Percentiles rank a stretch among this genome's conserved stretches.
These are phyloP conservation scores for Pseudoperonospora humuli DNA, from an alignment of 352 stramenopile genomes.

Conservation along the genomic window DNA sequence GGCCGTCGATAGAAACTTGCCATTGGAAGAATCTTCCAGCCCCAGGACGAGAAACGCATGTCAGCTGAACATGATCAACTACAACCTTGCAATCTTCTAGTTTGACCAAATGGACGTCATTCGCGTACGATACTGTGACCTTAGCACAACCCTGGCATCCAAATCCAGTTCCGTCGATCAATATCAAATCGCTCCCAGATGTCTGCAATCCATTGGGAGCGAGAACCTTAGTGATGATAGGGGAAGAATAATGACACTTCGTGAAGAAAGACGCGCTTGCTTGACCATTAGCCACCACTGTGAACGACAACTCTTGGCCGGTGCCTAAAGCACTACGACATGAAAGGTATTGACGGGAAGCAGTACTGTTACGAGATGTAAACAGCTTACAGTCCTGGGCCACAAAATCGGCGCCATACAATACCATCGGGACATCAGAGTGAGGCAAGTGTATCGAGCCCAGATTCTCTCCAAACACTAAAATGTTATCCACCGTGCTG, in stretches of 20 bases:
- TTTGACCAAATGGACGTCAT: conserved; percentile 30
- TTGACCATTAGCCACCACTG: conserved; percentile 29
- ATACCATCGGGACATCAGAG: conserved; percentile 11
- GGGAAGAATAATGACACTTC: conserved; percentile 31
- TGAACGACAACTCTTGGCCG: conserved; percentile 29
- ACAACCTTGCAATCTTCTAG: conserved; percentile 35
- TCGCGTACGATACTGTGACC: conserved; percentile 31
- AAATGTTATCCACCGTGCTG: conserved; percentile 22
- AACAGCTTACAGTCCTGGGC: conserved; percentile 23
- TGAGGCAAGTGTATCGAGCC: conserved; percentile 12
- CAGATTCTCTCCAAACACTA: conserved; percentile 40
- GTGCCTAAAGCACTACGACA: conserved; percentile 34
- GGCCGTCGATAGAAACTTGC: conserved; percentile 31
- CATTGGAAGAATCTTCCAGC: conserved; percentile 29
- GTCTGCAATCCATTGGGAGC: conserved; percentile 19
- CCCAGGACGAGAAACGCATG: conserved; percentile 29
- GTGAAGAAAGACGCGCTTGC: conserved; percentile 16
- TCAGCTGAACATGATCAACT: conserved; percentile 32
- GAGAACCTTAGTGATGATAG: conserved; percentile 17
- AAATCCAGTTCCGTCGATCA: conserved; percentile 41
- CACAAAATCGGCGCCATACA: conserved; percentile 32
- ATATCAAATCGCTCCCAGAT: conserved; percentile 19
- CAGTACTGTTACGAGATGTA: background rate
- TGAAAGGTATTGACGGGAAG: conserved; percentile 21
- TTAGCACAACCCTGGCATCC: conserved; percentile 27